A percentile compares a stretch with the other conserved stretches of the same genome.
Evolutionary conservation across 2,329 filamentous ascomycete genomes (phyloP).

Genomic region (Emergomyces pasteurianus): DNA sequence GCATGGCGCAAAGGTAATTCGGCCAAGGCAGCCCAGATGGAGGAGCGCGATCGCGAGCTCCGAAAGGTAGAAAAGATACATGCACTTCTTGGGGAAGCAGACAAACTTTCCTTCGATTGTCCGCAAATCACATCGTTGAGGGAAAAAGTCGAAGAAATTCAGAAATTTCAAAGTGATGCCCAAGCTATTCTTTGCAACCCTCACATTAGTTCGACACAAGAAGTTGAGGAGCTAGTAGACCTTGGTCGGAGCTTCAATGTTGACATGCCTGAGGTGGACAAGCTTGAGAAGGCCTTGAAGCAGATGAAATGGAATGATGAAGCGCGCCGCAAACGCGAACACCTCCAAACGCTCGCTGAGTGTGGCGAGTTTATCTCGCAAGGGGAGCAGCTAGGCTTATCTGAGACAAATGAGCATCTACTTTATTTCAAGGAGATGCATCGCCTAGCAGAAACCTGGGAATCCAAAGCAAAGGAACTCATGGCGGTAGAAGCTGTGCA

Average conservation of each 20-base stretch:
- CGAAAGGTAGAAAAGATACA: constrained; percentile 83
- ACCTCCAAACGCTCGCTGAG: constrained; percentile 62
- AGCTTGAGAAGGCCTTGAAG: constrained; percentile 65
- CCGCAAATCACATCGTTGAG: constrained; percentile 76
- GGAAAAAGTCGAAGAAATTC: constrained; percentile 75
- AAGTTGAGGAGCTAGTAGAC: constrained; percentile 86
- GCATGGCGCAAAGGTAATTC: constrained; percentile 60
- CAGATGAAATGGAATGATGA: constrained; percentile 82
- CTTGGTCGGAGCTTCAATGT: constrained; percentile 81
- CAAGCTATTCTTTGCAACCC: constrained; percentile 57
- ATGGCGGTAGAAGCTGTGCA: constrained; percentile 86
- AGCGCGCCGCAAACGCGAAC: constrained; percentile 54
- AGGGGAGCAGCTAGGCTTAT: constrained; percentile 64
- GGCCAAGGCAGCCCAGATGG: constrained; percentile 66
- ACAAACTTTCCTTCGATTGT: constrained; percentile 84
- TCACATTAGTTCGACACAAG: constrained; percentile 50
- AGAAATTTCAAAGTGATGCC: constrained; percentile 70
- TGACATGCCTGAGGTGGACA: constrained; percentile 78
- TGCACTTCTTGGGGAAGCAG: constrained; percentile 69
- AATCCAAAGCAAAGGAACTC: constrained; percentile 81
- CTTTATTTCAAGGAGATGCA: constrained; percentile 64
- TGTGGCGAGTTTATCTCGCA: constrained; percentile 68
- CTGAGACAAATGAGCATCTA: constrained; percentile 68
- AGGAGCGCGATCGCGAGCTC: constrained; percentile 71
- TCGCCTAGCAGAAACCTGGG: constrained; percentile 72